Conservation (phyloP, 148 eudicot species). For the Chenopodium suecicum region DNA sequence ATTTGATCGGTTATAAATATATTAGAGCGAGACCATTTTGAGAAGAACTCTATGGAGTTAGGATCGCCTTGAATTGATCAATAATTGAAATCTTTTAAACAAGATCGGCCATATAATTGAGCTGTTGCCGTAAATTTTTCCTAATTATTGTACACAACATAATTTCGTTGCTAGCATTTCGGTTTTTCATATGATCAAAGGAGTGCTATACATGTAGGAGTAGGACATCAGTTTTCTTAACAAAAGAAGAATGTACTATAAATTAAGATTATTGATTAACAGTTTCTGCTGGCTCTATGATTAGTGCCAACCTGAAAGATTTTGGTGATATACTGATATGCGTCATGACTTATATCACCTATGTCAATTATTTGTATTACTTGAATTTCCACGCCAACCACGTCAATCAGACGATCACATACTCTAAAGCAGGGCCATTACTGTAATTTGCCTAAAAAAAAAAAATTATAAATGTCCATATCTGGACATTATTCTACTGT, state of each 20-base stretch:
- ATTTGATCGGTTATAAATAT: too few species aligned
- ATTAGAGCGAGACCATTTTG: too few species aligned
- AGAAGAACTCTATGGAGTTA: too few species aligned
- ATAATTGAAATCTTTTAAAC: too few species aligned
- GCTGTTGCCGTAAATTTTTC: too few species aligned
- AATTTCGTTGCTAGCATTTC: background rate
- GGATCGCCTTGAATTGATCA: too few species aligned
- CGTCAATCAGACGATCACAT: too few species aligned
- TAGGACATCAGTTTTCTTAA: constrained; percentile 6
- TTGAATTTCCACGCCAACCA: background rate
- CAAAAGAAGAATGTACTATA: background rate
- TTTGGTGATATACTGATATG: background rate
- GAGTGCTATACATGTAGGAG: constrained; percentile 13
- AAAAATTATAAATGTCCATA: too few species aligned
- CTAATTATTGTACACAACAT: background rate
- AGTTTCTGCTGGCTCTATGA: background rate
- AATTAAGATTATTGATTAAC: background rate
- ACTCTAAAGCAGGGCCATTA: too few species aligned
- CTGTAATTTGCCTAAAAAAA: too few species aligned
- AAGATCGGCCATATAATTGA: too few species aligned
- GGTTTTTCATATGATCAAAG: background rate
- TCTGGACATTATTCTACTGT: too few species aligned
- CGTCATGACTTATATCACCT: background rate
- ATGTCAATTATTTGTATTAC: background rate
- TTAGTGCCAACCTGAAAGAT: background rate